Conservation (phyloP, 352 stramenopile genomes). For the Phytophthora tentaculata region DNA sequence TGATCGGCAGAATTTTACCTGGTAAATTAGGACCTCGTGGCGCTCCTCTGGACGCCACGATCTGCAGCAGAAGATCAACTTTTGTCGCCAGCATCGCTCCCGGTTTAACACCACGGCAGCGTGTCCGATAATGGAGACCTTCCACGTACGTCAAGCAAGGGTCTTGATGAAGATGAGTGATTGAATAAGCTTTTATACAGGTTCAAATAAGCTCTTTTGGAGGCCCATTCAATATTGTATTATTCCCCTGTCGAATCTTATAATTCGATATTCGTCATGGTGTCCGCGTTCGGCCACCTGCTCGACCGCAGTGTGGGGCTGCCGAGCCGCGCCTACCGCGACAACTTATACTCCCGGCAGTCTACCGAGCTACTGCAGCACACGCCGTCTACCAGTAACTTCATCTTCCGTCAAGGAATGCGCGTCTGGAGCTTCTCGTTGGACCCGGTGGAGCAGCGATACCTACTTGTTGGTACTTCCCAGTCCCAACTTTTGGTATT, state of each 20-base stretch:
- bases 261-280: background rate
- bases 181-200: conserved; percentile 12
- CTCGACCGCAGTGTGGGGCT: conserved; percentile 61
- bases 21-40: background rate
- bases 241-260: conserved; percentile 2
- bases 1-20: conserved; percentile 24
- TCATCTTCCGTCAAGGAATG: conserved; percentile 67
- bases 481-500: conserved; percentile 68
- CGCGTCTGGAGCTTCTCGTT: conserved; percentile 67
- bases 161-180: conserved; percentile 7
- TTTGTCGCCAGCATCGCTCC: conserved; percentile 31
- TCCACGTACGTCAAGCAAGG: conserved; percentile 1
- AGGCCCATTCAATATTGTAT: conserved; percentile 5
- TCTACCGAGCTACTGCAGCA: conserved; percentile 27
- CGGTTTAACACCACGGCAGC: background rate
- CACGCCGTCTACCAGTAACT: conserved; percentile 44
- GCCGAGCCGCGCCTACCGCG: conserved; percentile 44
- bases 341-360: conserved; percentile 42
- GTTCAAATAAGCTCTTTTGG: background rate
- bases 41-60: conserved; percentile 45
- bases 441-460: conserved; percentile 65
- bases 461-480: conserved; percentile 62
- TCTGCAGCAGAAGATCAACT: conserved; percentile 49
- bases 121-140: conserved; percentile 6
- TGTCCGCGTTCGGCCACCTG: conserved; percentile 58